Percentiles rank a stretch among this genome's conserved stretches.
phyloP scores from a whole-genome alignment of 2,329 filamentous ascomycete genomes.

The Fusarium sp. region DNA sequence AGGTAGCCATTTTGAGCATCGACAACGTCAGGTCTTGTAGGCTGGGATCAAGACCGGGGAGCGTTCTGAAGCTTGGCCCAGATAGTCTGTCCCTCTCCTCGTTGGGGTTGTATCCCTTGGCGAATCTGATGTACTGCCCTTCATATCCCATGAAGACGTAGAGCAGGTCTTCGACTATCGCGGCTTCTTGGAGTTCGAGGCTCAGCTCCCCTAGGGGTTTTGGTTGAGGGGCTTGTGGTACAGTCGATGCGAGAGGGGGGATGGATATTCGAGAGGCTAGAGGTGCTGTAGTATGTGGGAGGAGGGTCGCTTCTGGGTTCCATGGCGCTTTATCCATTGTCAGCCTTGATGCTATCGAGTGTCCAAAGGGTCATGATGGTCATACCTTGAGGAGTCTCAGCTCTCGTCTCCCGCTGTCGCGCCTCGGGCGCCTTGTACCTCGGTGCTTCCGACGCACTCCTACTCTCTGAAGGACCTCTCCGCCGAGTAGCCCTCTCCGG shows the following conservation, averaged over 20 bases:
- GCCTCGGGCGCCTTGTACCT: slow-evolving; percentile 56
- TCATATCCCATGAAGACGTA: slow-evolving; percentile 99
- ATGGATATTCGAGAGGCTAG: slow-evolving; percentile 70
- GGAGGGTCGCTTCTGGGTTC: slow-evolving; percentile 79
- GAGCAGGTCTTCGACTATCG: slow-evolving; percentile 86
- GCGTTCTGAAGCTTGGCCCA: slow-evolving; percentile 80
- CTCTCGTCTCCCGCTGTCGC: slow-evolving; percentile 54
- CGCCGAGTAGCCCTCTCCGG: slow-evolving; percentile 62
- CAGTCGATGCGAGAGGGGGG: slow-evolving; percentile 77
- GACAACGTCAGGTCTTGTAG: slow-evolving; percentile 84
- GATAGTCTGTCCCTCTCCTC: slow-evolving; percentile 86
- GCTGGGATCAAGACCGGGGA: slow-evolving; percentile 87
- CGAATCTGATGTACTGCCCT: slow-evolving; percentile 94
- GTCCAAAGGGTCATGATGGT: background rate
- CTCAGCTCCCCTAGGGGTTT: slow-evolving; percentile 76
- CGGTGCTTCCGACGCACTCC: slow-evolving; percentile 48
- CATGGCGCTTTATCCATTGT: slow-evolving; percentile 60
- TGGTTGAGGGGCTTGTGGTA: slow-evolving; percentile 72
- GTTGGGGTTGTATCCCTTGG: slow-evolving; percentile 79
- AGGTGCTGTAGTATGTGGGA: slow-evolving; percentile 72
- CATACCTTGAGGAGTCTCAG: slow-evolving; percentile 61
- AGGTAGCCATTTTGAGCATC: slow-evolving; percentile 93
- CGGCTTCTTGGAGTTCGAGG: slow-evolving; percentile 82
- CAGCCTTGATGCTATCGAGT: slow-evolving; percentile 23
- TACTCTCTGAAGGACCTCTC: slow-evolving; percentile 49